Conservation (phyloP, 371 early-diverging fungal species). For the Synchytrium microbalum region DNA sequence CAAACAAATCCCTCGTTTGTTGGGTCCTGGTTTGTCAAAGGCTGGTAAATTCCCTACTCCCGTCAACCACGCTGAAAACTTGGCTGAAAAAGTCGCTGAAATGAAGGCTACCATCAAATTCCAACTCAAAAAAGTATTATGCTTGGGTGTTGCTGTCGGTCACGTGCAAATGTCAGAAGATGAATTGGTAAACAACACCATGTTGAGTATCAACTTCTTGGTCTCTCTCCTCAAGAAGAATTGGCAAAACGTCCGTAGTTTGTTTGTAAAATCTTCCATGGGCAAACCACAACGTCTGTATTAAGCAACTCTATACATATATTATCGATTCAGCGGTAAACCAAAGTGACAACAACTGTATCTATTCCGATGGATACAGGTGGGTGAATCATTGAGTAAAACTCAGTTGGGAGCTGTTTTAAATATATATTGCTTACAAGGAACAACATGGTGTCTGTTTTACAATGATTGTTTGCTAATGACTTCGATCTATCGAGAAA, state of each 20-base stretch:
- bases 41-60: conserved; percentile 98
- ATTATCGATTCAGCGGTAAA: neutral
- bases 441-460: no score
- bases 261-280: conserved; percentile 98
- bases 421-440: no score
- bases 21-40: conserved; percentile 93
- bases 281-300: conserved; percentile 55
- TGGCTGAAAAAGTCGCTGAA: conserved; percentile 87
- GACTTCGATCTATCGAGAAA: no score
- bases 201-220: conserved; percentile 96
- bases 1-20: conserved; percentile 97
- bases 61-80: conserved; percentile 85
- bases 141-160: conserved; percentile 97
- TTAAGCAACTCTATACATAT: neutral
- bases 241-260: conserved; percentile 98
- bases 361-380: neutral
- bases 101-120: conserved; percentile 98
- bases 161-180: conserved; percentile 94
- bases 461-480: no score
- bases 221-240: conserved; percentile 98
- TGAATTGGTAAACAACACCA: conserved; percentile 93
- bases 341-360: neutral
- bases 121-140: conserved; percentile 98
- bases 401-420: no score
- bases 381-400: neutral